These are phyloP conservation scores for Dactylella cylindrospora DNA, from an alignment of 2,329 filamentous ascomycete genomes.

Conservation along the genomic window DNA sequence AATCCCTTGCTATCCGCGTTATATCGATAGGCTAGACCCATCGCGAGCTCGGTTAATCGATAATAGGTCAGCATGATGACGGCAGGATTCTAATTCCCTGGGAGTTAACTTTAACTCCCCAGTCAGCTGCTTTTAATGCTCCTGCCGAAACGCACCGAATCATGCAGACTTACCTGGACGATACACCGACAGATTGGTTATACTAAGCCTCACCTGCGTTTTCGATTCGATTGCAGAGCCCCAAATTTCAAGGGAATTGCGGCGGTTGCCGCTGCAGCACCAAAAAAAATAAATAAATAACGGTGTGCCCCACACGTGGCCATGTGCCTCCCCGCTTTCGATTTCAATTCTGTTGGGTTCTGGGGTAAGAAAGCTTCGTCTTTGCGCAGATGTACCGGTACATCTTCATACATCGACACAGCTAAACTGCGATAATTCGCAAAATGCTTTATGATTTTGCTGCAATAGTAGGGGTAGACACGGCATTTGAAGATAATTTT, in stretches of 20 bases:
- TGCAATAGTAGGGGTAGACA: conserved; percentile 23
- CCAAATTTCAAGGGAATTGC: conserved; percentile 8
- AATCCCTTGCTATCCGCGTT: conserved; percentile 1
- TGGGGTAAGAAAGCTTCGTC: neutral
- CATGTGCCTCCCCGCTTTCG: conserved; percentile 37
- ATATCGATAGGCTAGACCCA: conserved; percentile 9
- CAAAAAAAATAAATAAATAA: too few relatives aligned
- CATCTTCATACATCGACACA: conserved; percentile 30
- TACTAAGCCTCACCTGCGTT: conserved; percentile 36
- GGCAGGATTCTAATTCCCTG: conserved; percentile 3
- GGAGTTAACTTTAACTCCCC: conserved; percentile 21
- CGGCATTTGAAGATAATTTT: conserved; percentile 6
- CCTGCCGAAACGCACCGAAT: conserved; percentile 40
- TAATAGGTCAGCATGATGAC: conserved; percentile 37
- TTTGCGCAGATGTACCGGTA: conserved; percentile 32
- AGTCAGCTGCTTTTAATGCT: conserved; percentile 42
- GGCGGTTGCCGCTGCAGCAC: too few relatives aligned
- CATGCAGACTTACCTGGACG: conserved; percentile 36
- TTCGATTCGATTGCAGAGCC: too few relatives aligned
- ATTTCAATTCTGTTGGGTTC: conserved; percentile 30
- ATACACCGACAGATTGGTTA: conserved; percentile 43
- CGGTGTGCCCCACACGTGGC: conserved; percentile 39
- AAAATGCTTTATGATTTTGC: too few relatives aligned
- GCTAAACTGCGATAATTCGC: too few relatives aligned
- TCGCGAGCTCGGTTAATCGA: conserved; percentile 37